Percentiles rank a stretch among this genome's conserved stretches.
Evolutionary conservation across 768 basidiomycete species (phyloP).

Genomic region (Leccinum rimulosum): DNA sequence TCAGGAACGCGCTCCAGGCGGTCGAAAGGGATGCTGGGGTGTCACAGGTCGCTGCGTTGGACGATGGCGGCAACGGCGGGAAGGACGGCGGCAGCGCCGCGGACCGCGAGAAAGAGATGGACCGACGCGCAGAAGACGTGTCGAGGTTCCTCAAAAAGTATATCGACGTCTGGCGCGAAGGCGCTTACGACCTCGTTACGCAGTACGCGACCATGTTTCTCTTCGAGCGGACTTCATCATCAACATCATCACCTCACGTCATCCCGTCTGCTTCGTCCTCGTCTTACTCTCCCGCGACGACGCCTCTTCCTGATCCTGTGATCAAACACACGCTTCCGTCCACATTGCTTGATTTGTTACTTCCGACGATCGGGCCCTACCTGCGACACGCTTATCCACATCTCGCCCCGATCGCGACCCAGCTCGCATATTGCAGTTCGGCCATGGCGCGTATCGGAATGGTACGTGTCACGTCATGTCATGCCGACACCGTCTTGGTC

Average conservation of each 20-base stretch:
- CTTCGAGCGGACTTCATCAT: conserved; percentile 47
- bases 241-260: conserved; percentile 2
- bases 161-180: conserved; percentile 89
- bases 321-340: conserved; percentile 31
- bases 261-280: conserved; percentile 13
- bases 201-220: conserved; percentile 91
- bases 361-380: conserved; percentile 59
- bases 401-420: conserved; percentile 85
- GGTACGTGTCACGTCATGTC: conserved; percentile 32
- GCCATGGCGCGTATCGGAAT: conserved; percentile 91
- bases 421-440: conserved; percentile 89
- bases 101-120: conserved; percentile 43
- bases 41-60: conserved; percentile 27
- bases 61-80: neutral
- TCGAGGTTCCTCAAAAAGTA: conserved; percentile 81
- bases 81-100: conserved; percentile 23
- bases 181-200: conserved; percentile 87
- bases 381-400: conserved; percentile 59
- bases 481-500: neutral
- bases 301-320: conserved; percentile 25
- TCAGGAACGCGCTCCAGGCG: conserved; percentile 55
- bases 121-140: conserved; percentile 67
- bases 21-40: conserved; percentile 42
- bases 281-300: conserved; percentile 18
- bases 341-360: conserved; percentile 47